phyloP scores from a whole-genome alignment of 1,139 yeast species.

The Zygoascus meyerae region DNA sequence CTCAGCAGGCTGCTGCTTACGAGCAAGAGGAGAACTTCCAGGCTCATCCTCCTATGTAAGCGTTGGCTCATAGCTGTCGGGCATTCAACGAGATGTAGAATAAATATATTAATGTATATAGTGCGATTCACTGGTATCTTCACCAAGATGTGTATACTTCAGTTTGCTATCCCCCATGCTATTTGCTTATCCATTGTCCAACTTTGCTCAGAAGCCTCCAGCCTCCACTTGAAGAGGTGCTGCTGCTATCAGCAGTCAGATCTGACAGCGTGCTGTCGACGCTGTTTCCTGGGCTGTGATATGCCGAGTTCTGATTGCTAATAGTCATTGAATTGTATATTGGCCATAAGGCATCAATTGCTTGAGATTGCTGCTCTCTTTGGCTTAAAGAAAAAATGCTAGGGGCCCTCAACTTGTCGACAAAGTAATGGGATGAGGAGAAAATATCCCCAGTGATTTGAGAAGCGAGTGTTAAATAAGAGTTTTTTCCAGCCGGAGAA shows the following conservation, averaged over 20 bases:
- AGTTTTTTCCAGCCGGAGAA: neutral
- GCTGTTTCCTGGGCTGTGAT: neutral
- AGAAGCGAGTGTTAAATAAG: slow-evolving; percentile 20
- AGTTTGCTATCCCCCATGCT: neutral
- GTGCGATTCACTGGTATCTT: neutral
- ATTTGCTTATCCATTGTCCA: neutral
- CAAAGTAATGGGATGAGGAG: slow-evolving; percentile 21
- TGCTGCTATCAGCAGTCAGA: neutral
- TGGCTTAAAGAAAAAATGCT: slow-evolving; percentile 1
- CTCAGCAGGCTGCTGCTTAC: slow-evolving; percentile 23
- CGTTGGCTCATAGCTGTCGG: neutral
- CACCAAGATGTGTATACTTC: neutral
- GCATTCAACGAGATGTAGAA: slow-evolving; percentile 1
- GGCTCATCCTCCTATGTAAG: slow-evolving; percentile 32
- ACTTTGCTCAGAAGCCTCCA: neutral
- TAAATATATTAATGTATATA: slow-evolving; percentile 7
- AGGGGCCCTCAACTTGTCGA: slow-evolving; percentile 15
- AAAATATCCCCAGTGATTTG: slow-evolving; percentile 24
- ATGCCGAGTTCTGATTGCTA: neutral
- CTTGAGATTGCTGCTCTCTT: slow-evolving; percentile 5
- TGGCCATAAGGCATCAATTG: slow-evolving; percentile 9
- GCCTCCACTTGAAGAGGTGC: neutral
- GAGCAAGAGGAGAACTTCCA: slow-evolving; percentile 23
- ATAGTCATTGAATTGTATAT: slow-evolving; percentile 7
- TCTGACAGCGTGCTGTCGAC: slow-evolving; percentile 1